These are phyloP conservation scores for Isatis lusitanica DNA, from an alignment of 441 rosid genomes.

Conservation along the genomic window DNA sequence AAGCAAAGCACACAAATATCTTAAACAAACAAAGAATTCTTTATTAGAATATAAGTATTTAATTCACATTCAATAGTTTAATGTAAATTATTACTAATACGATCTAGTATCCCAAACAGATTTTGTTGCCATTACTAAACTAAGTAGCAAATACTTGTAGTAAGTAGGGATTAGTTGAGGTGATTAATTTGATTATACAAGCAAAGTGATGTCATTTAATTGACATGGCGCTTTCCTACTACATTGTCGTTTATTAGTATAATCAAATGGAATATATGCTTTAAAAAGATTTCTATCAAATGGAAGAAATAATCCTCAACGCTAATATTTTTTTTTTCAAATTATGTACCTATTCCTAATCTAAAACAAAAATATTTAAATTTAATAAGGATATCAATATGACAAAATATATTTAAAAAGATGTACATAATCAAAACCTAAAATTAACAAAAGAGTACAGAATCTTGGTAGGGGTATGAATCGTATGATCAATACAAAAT, in stretches of 20 bases:
- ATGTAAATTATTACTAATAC: neutral
- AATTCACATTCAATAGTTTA: neutral
- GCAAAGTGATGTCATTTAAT: conserved; percentile 17
- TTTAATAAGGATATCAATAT: neutral
- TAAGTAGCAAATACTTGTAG: conserved; percentile 29
- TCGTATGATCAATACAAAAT: neutral
- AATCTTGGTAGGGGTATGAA: neutral
- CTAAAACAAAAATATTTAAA: neutral
- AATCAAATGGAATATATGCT: neutral
- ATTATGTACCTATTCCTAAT: neutral
- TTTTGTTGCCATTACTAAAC: conserved; percentile 12
- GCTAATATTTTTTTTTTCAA: neutral
- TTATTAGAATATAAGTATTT: neutral
- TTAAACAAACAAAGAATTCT: neutral
- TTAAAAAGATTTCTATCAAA: neutral
- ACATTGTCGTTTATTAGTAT: conserved; percentile 15
- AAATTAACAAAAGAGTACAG: neutral
- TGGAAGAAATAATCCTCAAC: neutral
- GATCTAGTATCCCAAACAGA: neutral
- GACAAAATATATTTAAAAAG: neutral
- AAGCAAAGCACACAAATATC: neutral
- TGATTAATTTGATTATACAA: conserved; percentile 19
- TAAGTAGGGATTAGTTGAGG: conserved; percentile 32
- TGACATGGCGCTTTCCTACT: conserved; percentile 18
- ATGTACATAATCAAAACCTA: neutral